Conservation (phyloP, 495 filamentous ascomycete genomes). For the Penicillium nucicola region DNA sequence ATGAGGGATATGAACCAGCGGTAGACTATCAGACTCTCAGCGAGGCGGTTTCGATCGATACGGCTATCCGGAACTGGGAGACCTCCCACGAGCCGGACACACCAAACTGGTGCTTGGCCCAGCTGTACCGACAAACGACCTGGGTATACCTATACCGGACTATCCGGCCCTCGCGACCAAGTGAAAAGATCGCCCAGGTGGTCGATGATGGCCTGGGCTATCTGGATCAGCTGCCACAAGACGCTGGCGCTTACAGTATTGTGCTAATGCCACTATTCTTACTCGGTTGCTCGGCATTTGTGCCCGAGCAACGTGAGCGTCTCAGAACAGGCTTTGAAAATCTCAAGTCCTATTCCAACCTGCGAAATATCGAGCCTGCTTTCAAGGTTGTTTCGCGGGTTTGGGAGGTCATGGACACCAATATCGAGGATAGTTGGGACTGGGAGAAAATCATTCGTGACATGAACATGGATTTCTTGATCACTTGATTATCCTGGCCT, state of each 20-base stretch:
- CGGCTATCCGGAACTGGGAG: conserved; percentile 70
- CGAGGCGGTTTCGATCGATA: conserved; percentile 74
- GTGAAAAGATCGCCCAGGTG: conserved; percentile 65
- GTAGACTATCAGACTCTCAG: conserved; percentile 74
- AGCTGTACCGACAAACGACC: conserved; percentile 85
- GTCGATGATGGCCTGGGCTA: conserved; percentile 75
- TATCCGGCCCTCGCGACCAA: conserved; percentile 68
- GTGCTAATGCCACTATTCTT: conserved; percentile 87
- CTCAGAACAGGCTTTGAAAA: conserved; percentile 65
- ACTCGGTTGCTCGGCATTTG: conserved; percentile 82
- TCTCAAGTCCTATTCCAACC: conserved; percentile 71
- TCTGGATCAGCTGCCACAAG: conserved; percentile 58
- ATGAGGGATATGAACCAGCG: conserved; percentile 59
- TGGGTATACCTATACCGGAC: conserved; percentile 90
- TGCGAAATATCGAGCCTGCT: conserved; percentile 78
- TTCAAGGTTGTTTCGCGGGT: conserved; percentile 72
- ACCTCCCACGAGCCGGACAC: conserved; percentile 68
- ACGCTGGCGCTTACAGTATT: conserved; percentile 67
- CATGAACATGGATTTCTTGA: conserved; percentile 80
- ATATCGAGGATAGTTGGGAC: conserved; percentile 78
- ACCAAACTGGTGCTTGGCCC: conserved; percentile 68
- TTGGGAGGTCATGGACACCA: conserved; percentile 78
- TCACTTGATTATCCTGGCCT: conserved; percentile 49
- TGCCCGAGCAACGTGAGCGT: conserved; percentile 62
- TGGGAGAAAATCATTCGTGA: conserved; percentile 79